Percentiles rank a stretch among this genome's conserved stretches.
These are phyloP conservation scores for Stipa capillata DNA, from an alignment of 176 grass and related monocot species.

Conservation along the genomic window DNA sequence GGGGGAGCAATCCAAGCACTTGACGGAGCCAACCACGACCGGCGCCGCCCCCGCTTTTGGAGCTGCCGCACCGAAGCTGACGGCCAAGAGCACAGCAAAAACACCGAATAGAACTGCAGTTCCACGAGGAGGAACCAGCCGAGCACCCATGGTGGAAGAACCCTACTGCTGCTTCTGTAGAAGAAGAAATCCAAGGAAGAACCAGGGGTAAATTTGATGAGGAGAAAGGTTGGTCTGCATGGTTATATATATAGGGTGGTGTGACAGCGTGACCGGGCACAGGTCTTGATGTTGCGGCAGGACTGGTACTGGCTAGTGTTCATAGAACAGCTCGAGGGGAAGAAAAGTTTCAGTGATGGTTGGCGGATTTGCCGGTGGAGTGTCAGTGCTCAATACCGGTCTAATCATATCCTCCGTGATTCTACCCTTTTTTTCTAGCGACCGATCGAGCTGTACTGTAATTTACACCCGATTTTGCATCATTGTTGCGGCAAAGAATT, in stretches of 20 bases:
- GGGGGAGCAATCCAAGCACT: conserved; percentile 42
- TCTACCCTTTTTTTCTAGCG: not conserved
- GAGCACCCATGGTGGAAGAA: conserved; percentile 12
- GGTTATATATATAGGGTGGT: conserved; percentile 16
- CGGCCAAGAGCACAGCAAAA: conserved; percentile 20
- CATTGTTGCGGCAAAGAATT: not conserved
- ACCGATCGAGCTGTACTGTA: not conserved
- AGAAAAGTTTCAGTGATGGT: not conserved
- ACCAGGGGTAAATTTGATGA: conserved; percentile 5
- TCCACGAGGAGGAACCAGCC: not conserved
- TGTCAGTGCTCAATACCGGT: conserved; percentile 1
- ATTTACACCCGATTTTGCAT: not conserved
- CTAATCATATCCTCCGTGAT: conserved; percentile 10
- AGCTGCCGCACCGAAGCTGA: not conserved
- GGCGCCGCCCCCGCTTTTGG: not conserved
- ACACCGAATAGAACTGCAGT: not conserved
- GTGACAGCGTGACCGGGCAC: not conserved
- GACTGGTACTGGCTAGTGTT: conserved; percentile 11
- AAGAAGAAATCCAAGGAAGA: not conserved
- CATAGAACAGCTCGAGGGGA: conserved; percentile 13
- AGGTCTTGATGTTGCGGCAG: not conserved
- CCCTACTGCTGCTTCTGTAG: not conserved
- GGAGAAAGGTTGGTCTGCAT: not conserved
- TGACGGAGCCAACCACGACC: conserved; percentile 26
- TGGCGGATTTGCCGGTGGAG: not conserved